Base-by-base conservation (phyloP, 805 yeast genomes). In the Pichia phayaonensis region DNA sequence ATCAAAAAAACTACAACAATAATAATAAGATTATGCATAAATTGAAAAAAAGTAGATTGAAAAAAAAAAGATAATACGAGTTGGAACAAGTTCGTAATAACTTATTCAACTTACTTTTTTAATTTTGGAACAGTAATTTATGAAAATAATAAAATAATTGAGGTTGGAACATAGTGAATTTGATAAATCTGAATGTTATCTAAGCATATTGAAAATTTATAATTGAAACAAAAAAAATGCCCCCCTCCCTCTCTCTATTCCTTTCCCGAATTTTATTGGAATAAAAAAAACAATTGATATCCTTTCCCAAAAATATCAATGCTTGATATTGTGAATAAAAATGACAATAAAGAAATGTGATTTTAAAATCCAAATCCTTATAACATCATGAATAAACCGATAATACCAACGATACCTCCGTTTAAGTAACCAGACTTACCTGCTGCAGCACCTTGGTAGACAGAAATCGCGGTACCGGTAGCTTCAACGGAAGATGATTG, bases 391-490 rank as follows among this genome's bases (percentile, higher is more conserved):
- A 31, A 42, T 15, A 44, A 43, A 40, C 50, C 50, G n/a, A 49
- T 11, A 5, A 46, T 21, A 38, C 45, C 44, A 31, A 43, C 26
- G 13, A 44, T 27, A 40, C 46, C 55, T 38, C 58, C 58, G 2
- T 50, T 10, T 16, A 59, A 45, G 6, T 59, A 58, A 18, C 47
- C 42, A 4, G 42, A 22, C 16, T 45, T 45, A 8, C 47, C 29
- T n/a, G 50, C 52, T 22, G 51, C 56, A 27, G 58, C 56, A 45
- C 53, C 61, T 31, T 51, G 48, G 13, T 52, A 53, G 13, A 56
- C 51, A 6, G 54, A 47, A 12, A 52, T 50, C n/a, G 46, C 26
- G 4, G 39, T 27, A 18, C 49, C 50, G 8, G 50, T 48, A 20
- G 51, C 24, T 15, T 44, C 42, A 5, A 44, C 38, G 18, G 53